These are phyloP conservation scores for Starmera quercuum DNA, from an alignment of 805 yeast species.

Conservation along the genomic window DNA sequence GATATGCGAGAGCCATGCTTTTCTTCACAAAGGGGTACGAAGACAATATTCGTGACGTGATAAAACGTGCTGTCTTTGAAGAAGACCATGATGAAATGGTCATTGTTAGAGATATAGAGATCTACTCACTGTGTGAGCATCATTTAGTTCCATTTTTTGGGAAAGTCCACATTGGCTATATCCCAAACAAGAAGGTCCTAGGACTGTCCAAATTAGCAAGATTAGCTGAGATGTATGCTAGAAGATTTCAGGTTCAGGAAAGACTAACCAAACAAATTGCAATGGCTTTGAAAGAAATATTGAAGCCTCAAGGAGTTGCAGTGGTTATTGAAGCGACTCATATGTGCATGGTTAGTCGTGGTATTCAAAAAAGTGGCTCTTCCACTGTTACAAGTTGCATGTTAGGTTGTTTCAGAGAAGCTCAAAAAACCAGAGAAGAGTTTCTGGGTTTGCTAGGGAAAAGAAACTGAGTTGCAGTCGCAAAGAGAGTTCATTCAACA, in stretches of 20 bases:
- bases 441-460: constrained; percentile 76
- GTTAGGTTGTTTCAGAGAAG: constrained; percentile 92
- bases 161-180: constrained; percentile 95
- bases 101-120: constrained; percentile 89
- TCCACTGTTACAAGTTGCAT: constrained; percentile 92
- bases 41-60: constrained; percentile 85
- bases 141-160: constrained; percentile 97
- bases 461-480: constrained; percentile 21
- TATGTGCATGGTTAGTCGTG: constrained; percentile 99
- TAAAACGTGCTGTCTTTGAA: constrained; percentile 92
- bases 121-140: constrained; percentile 92
- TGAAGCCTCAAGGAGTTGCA: constrained; percentile 95
- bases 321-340: constrained; percentile 97
- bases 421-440: constrained; percentile 95
- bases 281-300: constrained; percentile 84
- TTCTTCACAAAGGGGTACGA: constrained; percentile 95
- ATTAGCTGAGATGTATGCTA: constrained; percentile 92
- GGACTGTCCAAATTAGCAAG: constrained; percentile 92
- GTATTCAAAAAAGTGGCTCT: constrained; percentile 93
- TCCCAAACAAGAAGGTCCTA: constrained; percentile 87
- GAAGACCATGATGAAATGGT: constrained; percentile 99
- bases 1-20: constrained; percentile 95
- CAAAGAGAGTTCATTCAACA: no score
- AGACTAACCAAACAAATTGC: constrained; percentile 95
- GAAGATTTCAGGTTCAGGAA: constrained; percentile 97